Evolutionary conservation across 306 rosid genomes (phyloP).

Genomic region (Cicer bijugum): DNA sequence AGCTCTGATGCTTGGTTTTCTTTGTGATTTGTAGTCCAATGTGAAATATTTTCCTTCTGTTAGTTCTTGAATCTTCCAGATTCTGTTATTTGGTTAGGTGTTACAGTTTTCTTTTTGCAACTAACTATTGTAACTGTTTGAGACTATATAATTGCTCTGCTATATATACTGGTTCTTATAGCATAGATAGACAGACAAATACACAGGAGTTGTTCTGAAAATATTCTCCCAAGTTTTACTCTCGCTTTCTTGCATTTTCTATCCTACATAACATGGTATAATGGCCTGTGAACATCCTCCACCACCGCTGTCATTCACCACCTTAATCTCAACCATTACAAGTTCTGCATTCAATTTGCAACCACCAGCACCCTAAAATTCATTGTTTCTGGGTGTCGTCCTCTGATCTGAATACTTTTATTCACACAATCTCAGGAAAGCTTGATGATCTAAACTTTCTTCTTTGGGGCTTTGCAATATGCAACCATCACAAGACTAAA

Average conservation of each 20-base stretch:
- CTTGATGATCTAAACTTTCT: not conserved
- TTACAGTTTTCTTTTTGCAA: not conserved
- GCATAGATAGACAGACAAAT: not conserved
- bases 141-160: not conserved
- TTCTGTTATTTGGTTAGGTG: not conserved
- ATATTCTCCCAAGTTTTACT: not conserved
- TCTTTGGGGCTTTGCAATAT: not conserved
- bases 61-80: not conserved
- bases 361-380: not conserved
- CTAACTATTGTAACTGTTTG: not conserved
- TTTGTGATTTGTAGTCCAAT: not conserved
- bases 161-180: not conserved
- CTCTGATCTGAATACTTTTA: not conserved
- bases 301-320: not conserved
- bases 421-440: not conserved
- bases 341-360: not conserved
- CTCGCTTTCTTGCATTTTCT: not conserved
- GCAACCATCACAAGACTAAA: not conserved
- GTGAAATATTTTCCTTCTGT: slow-evolving; percentile 5
- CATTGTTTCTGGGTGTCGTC: not conserved
- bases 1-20: not conserved
- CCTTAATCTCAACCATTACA: not conserved
- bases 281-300: not conserved
- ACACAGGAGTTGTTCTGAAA: not conserved
- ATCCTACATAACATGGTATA: slow-evolving; percentile 7